Percentiles rank a stretch among this genome's conserved stretches.
phyloP scores from a whole-genome alignment of 176 grass and related monocot genomes.

The Bolboschoenus planiculmis region DNA sequence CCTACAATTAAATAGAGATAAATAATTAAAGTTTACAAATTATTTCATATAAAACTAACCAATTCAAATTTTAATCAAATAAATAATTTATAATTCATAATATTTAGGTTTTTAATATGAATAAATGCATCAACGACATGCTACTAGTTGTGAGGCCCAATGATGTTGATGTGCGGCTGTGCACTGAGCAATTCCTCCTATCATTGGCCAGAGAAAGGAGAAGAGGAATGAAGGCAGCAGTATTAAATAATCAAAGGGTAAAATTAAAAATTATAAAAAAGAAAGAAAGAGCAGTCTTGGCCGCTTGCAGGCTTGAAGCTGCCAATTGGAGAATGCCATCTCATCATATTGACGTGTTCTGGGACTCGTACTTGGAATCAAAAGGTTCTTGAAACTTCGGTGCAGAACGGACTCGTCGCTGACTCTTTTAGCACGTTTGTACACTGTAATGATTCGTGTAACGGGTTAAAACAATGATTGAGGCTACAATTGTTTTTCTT shows the following conservation, averaged over 20 bases:
- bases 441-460: not conserved
- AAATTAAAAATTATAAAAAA: not conserved
- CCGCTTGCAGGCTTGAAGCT: not conserved
- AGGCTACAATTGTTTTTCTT: not conserved
- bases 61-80: not conserved
- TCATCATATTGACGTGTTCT: slow-evolving; percentile 24
- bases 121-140: not conserved
- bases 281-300: not conserved
- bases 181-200: not conserved
- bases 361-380: not conserved
- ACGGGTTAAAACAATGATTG: not conserved
- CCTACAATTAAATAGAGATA: no score
- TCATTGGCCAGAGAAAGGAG: not conserved
- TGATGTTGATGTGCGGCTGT: not conserved
- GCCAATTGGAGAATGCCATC: slow-evolving; percentile 23
- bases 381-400: not conserved
- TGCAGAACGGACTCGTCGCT: not conserved
- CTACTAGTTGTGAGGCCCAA: not conserved
- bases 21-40: not conserved
- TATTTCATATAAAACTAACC: not conserved
- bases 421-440: not conserved
- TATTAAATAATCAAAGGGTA: not conserved
- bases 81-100: not conserved
- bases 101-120: not conserved
- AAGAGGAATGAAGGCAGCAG: not conserved